Conservation (phyloP, 306 rosid species). For the Vigna trinervia region DNA sequence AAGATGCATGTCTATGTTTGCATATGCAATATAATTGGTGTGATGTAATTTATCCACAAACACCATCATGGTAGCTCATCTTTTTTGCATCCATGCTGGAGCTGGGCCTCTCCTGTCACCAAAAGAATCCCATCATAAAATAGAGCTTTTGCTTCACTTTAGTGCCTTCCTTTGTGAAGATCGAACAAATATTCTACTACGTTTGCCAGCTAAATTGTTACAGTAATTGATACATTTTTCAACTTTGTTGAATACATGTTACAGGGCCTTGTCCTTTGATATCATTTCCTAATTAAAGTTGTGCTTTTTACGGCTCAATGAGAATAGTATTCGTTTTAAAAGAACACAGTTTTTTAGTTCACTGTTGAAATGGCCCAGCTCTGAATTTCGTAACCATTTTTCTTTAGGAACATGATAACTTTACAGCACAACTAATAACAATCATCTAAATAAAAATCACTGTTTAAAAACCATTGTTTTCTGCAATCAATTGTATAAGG, state of each 20-base stretch:
- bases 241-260: constrained; percentile 27
- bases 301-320: constrained; percentile 21
- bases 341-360: not conserved
- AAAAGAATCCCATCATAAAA: constrained; percentile 54
- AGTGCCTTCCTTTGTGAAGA: constrained; percentile 50
- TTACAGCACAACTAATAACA: no score
- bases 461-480: no score
- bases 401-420: no score
- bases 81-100: constrained; percentile 63
- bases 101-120: constrained; percentile 53
- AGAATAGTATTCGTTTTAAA: constrained; percentile 18
- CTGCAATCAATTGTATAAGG: no score
- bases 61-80: constrained; percentile 56
- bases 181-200: constrained; percentile 40
- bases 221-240: constrained; percentile 28
- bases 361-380: not conserved
- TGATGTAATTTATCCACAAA: constrained; percentile 42
- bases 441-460: no score
- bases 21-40: constrained; percentile 50
- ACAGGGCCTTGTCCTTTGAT: not conserved
- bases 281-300: constrained; percentile 16
- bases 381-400: no score
- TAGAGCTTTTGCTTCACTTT: constrained; percentile 53
- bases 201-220: constrained; percentile 38
- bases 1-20: constrained; percentile 42